A percentile compares a stretch with the other conserved stretches of the same genome.
phyloP scores from a whole-genome alignment of 1,139 yeast species.

The Entelexis paramagnoliae region DNA sequence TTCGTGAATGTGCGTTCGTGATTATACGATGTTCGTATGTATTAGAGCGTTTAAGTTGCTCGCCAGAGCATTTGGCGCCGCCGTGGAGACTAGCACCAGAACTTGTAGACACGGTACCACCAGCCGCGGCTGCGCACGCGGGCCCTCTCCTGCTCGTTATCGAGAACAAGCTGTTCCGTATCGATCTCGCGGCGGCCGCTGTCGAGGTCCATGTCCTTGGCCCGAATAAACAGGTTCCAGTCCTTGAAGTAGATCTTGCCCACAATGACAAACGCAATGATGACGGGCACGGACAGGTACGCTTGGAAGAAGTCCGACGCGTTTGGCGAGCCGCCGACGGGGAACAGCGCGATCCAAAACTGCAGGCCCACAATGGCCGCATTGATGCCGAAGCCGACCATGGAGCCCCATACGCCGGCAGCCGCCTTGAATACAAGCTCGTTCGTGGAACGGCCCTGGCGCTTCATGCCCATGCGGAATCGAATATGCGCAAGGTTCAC shows the following conservation, averaged over 20 bases:
- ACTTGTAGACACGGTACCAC: conserved; percentile 35
- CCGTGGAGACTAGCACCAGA: conserved; percentile 40
- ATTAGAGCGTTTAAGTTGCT: no score
- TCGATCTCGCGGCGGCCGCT: conserved; percentile 49
- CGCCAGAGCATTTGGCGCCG: no score
- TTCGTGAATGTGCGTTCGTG: no score
- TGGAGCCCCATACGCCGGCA: conserved; percentile 63
- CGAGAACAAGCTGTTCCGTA: conserved; percentile 42
- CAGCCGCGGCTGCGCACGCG: conserved; percentile 31
- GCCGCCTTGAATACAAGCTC: conserved; percentile 65
- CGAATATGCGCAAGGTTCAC: conserved; percentile 61
- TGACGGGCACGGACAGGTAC: conserved; percentile 47
- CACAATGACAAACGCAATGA: conserved; percentile 40
- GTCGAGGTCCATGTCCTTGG: conserved; percentile 47
- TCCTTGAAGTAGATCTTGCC: conserved; percentile 40
- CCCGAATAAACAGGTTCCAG: conserved; percentile 29
- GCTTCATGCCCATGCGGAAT: conserved; percentile 54
- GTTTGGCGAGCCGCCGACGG: conserved; percentile 35
- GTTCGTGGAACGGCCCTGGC: conserved; percentile 50
- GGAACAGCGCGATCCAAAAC: conserved; percentile 71
- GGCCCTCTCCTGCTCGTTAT: conserved; percentile 42
- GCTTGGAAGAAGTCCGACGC: conserved; percentile 42
- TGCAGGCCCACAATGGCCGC: conserved; percentile 46
- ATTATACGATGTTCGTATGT: no score
- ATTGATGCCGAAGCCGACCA: conserved; percentile 51